Evolutionary conservation across 2,329 filamentous ascomycete genomes (phyloP), one percentile per base, ranked within the genome.

Genomic region (Colletotrichum destructivum): DNA sequence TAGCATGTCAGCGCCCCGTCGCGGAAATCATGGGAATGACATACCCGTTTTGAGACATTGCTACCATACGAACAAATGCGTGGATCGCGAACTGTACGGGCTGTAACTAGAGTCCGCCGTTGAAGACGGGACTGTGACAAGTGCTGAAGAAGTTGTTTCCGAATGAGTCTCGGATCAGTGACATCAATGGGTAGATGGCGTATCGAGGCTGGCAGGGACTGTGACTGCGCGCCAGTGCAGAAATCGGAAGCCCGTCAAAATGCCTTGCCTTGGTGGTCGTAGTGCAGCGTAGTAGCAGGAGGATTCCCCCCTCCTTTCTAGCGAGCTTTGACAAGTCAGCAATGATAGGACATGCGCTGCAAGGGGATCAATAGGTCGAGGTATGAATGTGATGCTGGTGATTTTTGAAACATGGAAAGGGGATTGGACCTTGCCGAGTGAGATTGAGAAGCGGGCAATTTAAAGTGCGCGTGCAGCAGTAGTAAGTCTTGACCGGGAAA

Each of bases 1-100:
- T 56, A 26, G 54, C 44, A 61, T 12, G 31, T 72, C 49, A 60
- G 69, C 49, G 47, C 44, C 52, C 21, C 46, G 52, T 44, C 21
- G 38, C 40, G 16, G 40, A 21, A 9, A 12, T 23, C 11, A 26
- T 40, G 51, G 55, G 23, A 31, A 46, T 60, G 21, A 47, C 77
- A 59, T 76, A 81, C 79, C 76, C 78, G 64, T 75, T 77, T 68
- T 77, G 78, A 76, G 79, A 75, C 79, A 81, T 81, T 67, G 72
- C 74, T 76, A 74, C 74, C 78, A 78, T 77, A 62, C 55, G 67
- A 51, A 56, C 16, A 42, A 54, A 31, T 35, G 5, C 18, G 52
- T 35, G 38, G 15, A 40, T 35, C n/a, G 38, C 3, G 15, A 21
- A 35, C 7, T 26, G n/a, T 31, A 23, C 35, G 38, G 38, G 38